These are phyloP conservation scores for Penicillium mononematosum DNA, from an alignment of 495 filamentous ascomycete species.

Conservation along the genomic window DNA sequence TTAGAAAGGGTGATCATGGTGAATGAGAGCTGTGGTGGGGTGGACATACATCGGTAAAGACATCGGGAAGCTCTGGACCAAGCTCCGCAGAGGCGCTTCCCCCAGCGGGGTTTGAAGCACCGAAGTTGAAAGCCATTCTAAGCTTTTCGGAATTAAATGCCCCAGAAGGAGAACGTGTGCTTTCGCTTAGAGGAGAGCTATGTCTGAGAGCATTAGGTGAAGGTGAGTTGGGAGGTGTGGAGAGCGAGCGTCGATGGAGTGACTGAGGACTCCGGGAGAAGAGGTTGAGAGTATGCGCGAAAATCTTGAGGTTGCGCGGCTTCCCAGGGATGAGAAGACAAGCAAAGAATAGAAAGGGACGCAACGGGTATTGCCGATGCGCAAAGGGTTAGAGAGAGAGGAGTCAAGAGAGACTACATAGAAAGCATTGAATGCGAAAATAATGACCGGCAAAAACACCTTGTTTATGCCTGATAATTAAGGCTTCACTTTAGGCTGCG, in stretches of 20 bases:
- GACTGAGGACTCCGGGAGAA: constrained; percentile 42
- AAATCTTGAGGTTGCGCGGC: constrained; percentile 33
- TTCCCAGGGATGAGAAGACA: constrained; percentile 29
- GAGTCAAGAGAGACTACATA: constrained; percentile 3
- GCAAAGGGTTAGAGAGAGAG: constrained; percentile 9
- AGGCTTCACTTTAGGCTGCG: constrained; percentile 41
- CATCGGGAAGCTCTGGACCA: constrained; percentile 48
- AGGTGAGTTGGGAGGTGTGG: constrained; percentile 30
- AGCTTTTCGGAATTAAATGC: constrained; percentile 33
- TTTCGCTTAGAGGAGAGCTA: constrained; percentile 37
- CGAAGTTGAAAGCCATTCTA: constrained; percentile 70
- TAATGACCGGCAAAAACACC: constrained; percentile 38
- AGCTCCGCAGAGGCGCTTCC: constrained; percentile 33
- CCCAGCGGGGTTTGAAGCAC: constrained; percentile 32
- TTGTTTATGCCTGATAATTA: constrained; percentile 28
- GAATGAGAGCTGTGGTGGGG: constrained; percentile 3
- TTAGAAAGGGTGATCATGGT: constrained; percentile 11
- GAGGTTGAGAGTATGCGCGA: constrained; percentile 40
- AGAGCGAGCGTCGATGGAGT: constrained; percentile 46
- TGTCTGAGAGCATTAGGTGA: constrained; percentile 42
- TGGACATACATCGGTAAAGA: constrained; percentile 47
- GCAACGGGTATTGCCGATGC: constrained; percentile 11
- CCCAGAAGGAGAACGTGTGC: constrained; percentile 40
- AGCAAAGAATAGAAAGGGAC: constrained; percentile 9
- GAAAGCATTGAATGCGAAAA: constrained; percentile 23